These are phyloP conservation scores for Striga hermonthica DNA, from an alignment of 305 asterid species.

Conservation along the genomic window DNA sequence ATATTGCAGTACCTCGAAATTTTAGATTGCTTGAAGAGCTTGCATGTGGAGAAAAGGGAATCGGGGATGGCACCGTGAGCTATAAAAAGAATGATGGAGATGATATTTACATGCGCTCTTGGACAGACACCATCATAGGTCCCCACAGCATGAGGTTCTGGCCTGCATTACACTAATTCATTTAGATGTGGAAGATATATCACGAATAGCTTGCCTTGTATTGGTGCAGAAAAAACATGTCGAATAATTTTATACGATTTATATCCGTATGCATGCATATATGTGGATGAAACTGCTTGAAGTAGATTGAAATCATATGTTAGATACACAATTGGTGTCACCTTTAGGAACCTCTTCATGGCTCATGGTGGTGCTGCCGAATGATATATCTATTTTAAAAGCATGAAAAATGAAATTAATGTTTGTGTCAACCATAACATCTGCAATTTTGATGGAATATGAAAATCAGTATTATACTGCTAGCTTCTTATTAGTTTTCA, in stretches of 20 bases:
- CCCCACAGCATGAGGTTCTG: conserved; percentile 57
- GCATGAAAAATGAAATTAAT: conserved; percentile 1
- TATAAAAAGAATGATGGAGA: conserved; percentile 55
- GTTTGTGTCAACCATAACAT: conserved; percentile 7
- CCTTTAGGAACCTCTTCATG: neutral
- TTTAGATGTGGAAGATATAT: neutral
- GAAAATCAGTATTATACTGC: neutral
- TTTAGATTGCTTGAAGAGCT: conserved; percentile 54
- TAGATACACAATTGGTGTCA: conserved; percentile 9
- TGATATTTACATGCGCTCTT: conserved; percentile 48
- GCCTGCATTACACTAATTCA: neutral
- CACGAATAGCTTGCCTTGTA: too few species aligned
- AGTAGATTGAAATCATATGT: neutral
- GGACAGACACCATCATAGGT: conserved; percentile 51
- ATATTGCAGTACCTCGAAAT: conserved; percentile 74
- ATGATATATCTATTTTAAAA: neutral
- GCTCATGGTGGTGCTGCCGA: neutral
- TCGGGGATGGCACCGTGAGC: conserved; percentile 58
- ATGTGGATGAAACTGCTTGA: neutral
- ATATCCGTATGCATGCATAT: too few species aligned
- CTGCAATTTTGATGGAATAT: neutral
- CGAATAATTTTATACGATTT: too few species aligned
- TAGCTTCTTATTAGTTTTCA: neutral
- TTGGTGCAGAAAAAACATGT: too few species aligned
- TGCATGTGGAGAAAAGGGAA: conserved; percentile 33